Evolutionary conservation across 2,329 filamentous ascomycete genomes (phyloP).

Genomic region (Nothophoma quercina): DNA sequence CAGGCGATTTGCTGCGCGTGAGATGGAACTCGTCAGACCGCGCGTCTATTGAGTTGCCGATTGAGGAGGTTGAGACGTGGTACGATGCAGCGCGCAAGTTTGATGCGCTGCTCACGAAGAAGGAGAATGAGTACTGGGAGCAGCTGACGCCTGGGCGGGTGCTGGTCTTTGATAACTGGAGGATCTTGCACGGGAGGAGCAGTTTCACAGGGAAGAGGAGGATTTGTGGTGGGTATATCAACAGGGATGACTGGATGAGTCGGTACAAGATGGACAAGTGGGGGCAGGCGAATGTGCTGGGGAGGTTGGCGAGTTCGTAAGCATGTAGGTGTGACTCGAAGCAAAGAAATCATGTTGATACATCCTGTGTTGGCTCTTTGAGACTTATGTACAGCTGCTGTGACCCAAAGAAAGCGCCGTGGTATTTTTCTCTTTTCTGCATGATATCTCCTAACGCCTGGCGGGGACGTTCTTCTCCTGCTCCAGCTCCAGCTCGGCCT

Average conservation of each 20-base stretch:
- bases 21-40: constrained; percentile 96
- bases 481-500: constrained; percentile 93
- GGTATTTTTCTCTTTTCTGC: constrained; percentile 20
- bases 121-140: constrained; percentile 76
- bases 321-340: background rate
- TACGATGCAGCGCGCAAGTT: constrained; percentile 82
- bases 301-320: constrained; percentile 17
- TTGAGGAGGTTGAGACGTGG: constrained; percentile 67
- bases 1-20: constrained; percentile 65
- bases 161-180: constrained; percentile 96
- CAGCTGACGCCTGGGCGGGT: constrained; percentile 81
- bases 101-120: constrained; percentile 71
- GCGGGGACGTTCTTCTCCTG: constrained; percentile 62
- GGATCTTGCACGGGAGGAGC: constrained; percentile 85
- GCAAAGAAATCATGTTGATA: constrained; percentile 39
- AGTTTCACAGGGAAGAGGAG: constrained; percentile 84
- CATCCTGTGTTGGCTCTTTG: constrained; percentile 32
- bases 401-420: constrained; percentile 27
- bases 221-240: constrained; percentile 83
- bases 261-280: constrained; percentile 29
- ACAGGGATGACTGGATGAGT: constrained; percentile 40
- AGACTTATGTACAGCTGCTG: constrained; percentile 38
- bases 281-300: constrained; percentile 25
- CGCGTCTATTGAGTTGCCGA: constrained; percentile 68
- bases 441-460: constrained; percentile 7